These are phyloP conservation scores for Penicilliopsis zonata DNA, from an alignment of 495 filamentous ascomycete genomes.

Conservation along the genomic window DNA sequence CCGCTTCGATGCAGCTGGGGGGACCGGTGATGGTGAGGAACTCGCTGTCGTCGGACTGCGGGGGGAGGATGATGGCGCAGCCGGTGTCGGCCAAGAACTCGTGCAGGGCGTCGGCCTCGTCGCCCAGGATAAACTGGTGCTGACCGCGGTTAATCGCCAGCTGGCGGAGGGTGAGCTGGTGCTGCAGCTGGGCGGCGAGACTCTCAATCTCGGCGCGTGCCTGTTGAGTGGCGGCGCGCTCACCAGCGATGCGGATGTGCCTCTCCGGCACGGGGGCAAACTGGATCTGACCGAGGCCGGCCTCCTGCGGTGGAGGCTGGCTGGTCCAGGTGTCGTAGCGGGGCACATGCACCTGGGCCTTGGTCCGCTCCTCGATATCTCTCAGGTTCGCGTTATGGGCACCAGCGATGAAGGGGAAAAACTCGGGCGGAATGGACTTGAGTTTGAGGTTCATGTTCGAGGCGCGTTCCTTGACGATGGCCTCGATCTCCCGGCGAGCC, in stretches of 20 bases:
- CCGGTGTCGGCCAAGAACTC: conserved; percentile 85
- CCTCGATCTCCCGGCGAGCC: conserved; percentile 68
- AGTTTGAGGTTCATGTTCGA: conserved; percentile 68
- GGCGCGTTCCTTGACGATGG: conserved; percentile 74
- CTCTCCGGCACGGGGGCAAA: conserved; percentile 55
- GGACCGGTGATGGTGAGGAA: conserved; percentile 76
- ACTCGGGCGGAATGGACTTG: conserved; percentile 75
- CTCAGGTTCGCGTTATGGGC: conserved; percentile 56
- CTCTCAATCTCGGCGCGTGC: conserved; percentile 70
- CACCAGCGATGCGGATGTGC: conserved; percentile 75
- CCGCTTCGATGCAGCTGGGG: conserved; percentile 53
- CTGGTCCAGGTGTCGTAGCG: conserved; percentile 61
- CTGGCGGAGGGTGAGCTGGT: conserved; percentile 57
- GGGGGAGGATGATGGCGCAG: conserved; percentile 75
- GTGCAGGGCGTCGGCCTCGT: conserved; percentile 62
- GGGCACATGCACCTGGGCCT: conserved; percentile 67
- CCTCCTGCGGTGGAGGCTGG: conserved; percentile 56
- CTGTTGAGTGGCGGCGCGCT: conserved; percentile 69
- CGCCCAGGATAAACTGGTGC: conserved; percentile 85
- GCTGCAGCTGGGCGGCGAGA: conserved; percentile 56
- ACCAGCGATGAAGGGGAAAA: conserved; percentile 90
- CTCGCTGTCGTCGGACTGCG: conserved; percentile 57
- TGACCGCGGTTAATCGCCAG: conserved; percentile 63
- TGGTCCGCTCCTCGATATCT: conserved; percentile 56
- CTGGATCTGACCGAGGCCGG: conserved; percentile 48